Evolutionary conservation across 2,329 filamentous ascomycete species (phyloP).

Genomic region (Chaetomium strumarium): DNA sequence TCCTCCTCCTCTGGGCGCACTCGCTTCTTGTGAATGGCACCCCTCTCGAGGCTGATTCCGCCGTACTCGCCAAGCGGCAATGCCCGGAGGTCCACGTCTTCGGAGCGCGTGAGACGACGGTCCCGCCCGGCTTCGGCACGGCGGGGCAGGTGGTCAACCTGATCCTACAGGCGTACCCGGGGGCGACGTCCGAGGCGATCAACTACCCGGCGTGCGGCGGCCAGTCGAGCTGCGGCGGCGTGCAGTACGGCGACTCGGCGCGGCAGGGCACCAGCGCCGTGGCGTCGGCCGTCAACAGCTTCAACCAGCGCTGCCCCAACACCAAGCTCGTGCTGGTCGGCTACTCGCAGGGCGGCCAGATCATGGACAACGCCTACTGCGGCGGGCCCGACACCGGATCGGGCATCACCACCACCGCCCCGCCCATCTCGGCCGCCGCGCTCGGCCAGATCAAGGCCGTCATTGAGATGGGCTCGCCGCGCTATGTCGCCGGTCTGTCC

Average conservation of each 20-base stretch:
- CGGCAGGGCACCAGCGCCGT: constrained; percentile 50
- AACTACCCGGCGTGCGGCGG: constrained; percentile 54
- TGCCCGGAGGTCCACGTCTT: constrained; percentile 46
- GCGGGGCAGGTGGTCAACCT: constrained; percentile 40
- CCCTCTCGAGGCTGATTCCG: constrained; percentile 18
- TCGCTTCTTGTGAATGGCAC: constrained; percentile 23
- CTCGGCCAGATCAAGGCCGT: constrained; percentile 51
- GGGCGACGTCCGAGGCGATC: constrained; percentile 42
- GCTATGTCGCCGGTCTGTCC: constrained; percentile 47
- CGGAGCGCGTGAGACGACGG: constrained; percentile 46
- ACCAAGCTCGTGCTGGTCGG: constrained; percentile 56
- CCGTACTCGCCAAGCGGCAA: constrained; percentile 26
- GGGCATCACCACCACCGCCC: constrained; percentile 39
- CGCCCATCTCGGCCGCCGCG: constrained; percentile 40
- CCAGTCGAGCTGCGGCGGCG: constrained; percentile 47
- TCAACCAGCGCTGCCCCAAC: constrained; percentile 48
- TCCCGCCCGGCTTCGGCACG: constrained; percentile 39
- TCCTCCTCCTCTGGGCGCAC: constrained; percentile 23
- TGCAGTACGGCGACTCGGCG: constrained; percentile 51
- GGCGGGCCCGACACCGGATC: constrained; percentile 47
- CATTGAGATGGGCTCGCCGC: constrained; percentile 58
- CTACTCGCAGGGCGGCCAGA: constrained; percentile 60
- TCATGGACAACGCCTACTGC: constrained; percentile 57
- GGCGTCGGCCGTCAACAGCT: constrained; percentile 49
- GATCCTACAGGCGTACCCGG: constrained; percentile 39